Conservation (phyloP, 2,329 filamentous ascomycete genomes). For the Fusarium sp. region DNA sequence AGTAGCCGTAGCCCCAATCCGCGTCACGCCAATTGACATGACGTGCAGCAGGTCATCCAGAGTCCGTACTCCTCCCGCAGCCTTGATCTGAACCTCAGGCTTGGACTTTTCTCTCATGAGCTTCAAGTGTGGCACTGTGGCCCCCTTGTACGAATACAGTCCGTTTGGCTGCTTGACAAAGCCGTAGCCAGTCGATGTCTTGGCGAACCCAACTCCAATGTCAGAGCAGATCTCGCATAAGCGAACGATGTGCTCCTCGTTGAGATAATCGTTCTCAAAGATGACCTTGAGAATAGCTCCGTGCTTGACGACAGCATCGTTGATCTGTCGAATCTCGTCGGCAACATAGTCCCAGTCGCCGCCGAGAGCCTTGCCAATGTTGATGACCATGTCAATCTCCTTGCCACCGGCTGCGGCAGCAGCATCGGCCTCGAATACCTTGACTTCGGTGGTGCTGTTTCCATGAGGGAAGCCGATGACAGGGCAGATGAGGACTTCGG, state of each 20-base stretch:
- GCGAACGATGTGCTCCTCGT: conserved; percentile 63
- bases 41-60: conserved; percentile 70
- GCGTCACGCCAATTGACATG: conserved; percentile 67
- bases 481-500: conserved; percentile 67
- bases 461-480: conserved; percentile 76
- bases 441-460: conserved; percentile 68
- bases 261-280: conserved; percentile 73
- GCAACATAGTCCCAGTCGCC: conserved; percentile 71
- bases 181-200: conserved; percentile 74
- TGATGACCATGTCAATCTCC: conserved; percentile 75
- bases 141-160: conserved; percentile 68
- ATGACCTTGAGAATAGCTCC: conserved; percentile 72
- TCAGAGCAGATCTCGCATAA: conserved; percentile 70
- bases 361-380: conserved; percentile 71
- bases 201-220: conserved; percentile 69
- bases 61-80: conserved; percentile 70
- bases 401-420: conserved; percentile 64
- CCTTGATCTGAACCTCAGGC: conserved; percentile 68
- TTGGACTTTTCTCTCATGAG: conserved; percentile 67
- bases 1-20: conserved; percentile 72
- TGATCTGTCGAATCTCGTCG: conserved; percentile 66
- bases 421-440: conserved; percentile 67
- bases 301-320: conserved; percentile 60
- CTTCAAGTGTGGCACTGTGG: conserved; percentile 66
- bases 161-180: conserved; percentile 70